Evolutionary conservation across 83 land plant genomes (phyloP).

Genomic region (Larix sibirica): DNA sequence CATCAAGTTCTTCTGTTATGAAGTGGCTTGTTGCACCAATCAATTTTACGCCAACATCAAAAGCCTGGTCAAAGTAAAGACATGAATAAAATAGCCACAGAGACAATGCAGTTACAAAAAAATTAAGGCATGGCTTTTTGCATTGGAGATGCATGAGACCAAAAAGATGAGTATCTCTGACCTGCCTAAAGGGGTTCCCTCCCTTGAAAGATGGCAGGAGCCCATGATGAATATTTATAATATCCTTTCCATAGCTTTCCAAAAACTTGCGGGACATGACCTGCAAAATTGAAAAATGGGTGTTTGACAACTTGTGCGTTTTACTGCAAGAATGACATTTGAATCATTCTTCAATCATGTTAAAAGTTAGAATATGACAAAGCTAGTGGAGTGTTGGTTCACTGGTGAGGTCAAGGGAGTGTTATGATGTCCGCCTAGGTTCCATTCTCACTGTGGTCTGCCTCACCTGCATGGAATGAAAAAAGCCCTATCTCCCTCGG

Average conservation of each 20-base stretch:
- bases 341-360: background rate
- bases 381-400: background rate
- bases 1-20: slow-evolving; percentile 90
- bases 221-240: slow-evolving; percentile 98
- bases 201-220: slow-evolving; percentile 98
- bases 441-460: too few relatives aligned
- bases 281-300: slow-evolving; percentile 41
- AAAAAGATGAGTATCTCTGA: slow-evolving; percentile 4
- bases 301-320: background rate
- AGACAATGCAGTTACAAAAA: slow-evolving; percentile 6
- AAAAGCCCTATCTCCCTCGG: too few relatives aligned
- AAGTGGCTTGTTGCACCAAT: slow-evolving; percentile 99
- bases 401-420: too few relatives aligned
- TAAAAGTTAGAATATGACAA: background rate
- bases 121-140: slow-evolving; percentile 2
- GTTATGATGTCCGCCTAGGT: too few relatives aligned
- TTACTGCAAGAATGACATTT: too few relatives aligned
- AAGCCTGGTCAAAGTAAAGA: slow-evolving; percentile 62
- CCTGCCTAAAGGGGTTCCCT: slow-evolving; percentile 94
- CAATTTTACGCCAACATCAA: slow-evolving; percentile 93
- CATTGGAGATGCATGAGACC: background rate
- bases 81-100: slow-evolving; percentile 8
- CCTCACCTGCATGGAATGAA: too few relatives aligned
- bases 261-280: slow-evolving; percentile 77
- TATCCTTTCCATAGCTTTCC: slow-evolving; percentile 77